A percentile compares a stretch with the other conserved stretches of the same genome.
phyloP scores from a whole-genome alignment of 768 basidiomycete genomes.

The Trametes cinnabarina region DNA sequence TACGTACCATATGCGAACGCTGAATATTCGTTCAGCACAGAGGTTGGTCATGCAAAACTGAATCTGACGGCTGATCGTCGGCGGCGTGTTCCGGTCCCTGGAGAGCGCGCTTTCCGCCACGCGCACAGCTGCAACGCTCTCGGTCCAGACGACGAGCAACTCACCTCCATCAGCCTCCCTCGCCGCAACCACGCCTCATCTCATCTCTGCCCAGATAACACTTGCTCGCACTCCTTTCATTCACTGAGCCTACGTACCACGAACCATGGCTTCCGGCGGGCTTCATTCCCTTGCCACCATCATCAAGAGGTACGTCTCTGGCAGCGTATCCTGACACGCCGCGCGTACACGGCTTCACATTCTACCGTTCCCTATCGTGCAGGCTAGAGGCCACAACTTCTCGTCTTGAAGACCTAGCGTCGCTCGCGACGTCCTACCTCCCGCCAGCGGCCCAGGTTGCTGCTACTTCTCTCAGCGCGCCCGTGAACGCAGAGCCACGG shows the following conservation, averaged over 20 bases:
- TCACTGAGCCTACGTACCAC: not conserved
- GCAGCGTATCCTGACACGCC: not conserved
- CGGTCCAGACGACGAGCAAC: not conserved
- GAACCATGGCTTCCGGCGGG: constrained; percentile 38
- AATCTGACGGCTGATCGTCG: not conserved
- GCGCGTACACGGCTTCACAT: not conserved
- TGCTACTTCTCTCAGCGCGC: constrained; percentile 18
- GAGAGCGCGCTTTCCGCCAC: constrained; percentile 8
- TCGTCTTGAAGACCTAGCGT: constrained; percentile 87
- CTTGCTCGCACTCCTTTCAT: not conserved
- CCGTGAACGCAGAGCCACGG: constrained; percentile 12
- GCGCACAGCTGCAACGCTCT: not conserved
- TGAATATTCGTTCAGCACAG: too few relatives aligned
- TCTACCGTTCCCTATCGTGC: constrained; percentile 17
- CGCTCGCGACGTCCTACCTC: constrained; percentile 33
- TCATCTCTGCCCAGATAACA: constrained; percentile 1
- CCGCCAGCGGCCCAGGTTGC: constrained; percentile 23
- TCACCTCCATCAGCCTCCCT: not conserved
- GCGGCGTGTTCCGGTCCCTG: constrained; percentile 18
- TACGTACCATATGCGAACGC: too few relatives aligned
- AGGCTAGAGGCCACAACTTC: constrained; percentile 93
- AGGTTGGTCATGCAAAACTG: not conserved
- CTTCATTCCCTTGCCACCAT: constrained; percentile 77
- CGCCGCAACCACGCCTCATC: not conserved
- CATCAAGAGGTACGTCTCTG: constrained; percentile 62